These are phyloP conservation scores for Saccharomyces hybrid DNA, from an alignment of 1,139 yeast species.

Conservation along the genomic window DNA sequence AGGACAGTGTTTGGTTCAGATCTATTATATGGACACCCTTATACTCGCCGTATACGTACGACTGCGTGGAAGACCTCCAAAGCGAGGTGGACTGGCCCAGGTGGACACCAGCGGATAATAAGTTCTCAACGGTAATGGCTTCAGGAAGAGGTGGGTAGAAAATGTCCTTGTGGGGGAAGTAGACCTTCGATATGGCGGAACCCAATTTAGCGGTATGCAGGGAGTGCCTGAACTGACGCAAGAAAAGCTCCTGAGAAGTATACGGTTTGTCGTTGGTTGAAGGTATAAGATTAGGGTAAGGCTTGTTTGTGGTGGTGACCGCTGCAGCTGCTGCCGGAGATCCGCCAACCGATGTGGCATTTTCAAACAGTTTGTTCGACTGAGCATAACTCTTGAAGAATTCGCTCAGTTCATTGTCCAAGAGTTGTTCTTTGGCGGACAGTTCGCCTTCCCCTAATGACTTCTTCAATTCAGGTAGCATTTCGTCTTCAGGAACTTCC, in stretches of 20 bases:
- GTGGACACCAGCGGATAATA: constrained; percentile 91
- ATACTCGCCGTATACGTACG: constrained; percentile 79
- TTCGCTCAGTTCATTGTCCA: constrained; percentile 27
- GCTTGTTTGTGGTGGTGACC: constrained; percentile 7
- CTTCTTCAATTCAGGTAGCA: neutral
- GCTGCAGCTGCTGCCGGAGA: constrained; percentile 9
- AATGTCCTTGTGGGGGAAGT: constrained; percentile 62
- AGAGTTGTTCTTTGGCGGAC: constrained; percentile 24
- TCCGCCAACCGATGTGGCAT: constrained; percentile 7
- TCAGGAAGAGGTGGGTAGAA: constrained; percentile 48
- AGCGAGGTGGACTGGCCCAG: constrained; percentile 79
- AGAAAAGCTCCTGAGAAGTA: constrained; percentile 65
- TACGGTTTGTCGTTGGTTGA: constrained; percentile 42
- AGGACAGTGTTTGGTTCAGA: constrained; percentile 69
- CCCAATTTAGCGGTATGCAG: constrained; percentile 47
- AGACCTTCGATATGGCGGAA: constrained; percentile 52
- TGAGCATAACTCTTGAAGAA: constrained; percentile 26
- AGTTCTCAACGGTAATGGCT: constrained; percentile 55
- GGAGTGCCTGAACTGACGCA: constrained; percentile 60
- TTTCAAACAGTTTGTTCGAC: constrained; percentile 14
- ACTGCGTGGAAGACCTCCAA: constrained; percentile 82
- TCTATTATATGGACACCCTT: constrained; percentile 87
- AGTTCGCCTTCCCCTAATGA: neutral
- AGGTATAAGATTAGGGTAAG: constrained; percentile 33
- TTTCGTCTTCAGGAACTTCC: neutral